Evolutionary conservation across 2,329 filamentous ascomycete genomes (phyloP).

Genomic region (Fusarium torulosum): DNA sequence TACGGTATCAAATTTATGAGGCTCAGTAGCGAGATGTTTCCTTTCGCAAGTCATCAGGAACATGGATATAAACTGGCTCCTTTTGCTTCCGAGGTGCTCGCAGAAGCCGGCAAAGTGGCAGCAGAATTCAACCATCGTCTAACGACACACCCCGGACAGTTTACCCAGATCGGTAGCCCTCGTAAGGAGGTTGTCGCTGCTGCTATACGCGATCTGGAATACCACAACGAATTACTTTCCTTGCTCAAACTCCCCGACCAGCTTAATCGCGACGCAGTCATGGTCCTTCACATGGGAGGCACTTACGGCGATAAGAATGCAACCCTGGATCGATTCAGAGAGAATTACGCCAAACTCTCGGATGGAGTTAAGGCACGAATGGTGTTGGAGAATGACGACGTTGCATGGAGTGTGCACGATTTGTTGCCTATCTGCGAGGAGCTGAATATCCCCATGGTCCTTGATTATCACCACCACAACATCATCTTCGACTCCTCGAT

Average conservation of each 20-base stretch:
- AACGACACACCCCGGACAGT: conserved; percentile 92
- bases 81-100: conserved; percentile 83
- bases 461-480: conserved; percentile 97
- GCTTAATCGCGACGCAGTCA: conserved; percentile 85
- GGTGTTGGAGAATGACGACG: conserved; percentile 95
- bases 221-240: conserved; percentile 86
- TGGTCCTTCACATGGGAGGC: conserved; percentile 95
- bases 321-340: conserved; percentile 80
- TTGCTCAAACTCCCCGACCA: conserved; percentile 83
- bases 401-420: conserved; percentile 92
- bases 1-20: conserved; percentile 94
- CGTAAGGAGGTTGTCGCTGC: conserved; percentile 80
- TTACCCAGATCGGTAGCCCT: conserved; percentile 90
- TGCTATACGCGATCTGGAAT: conserved; percentile 84
- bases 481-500: conserved; percentile 84
- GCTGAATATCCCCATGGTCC: conserved; percentile 90
- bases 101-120: conserved; percentile 80
- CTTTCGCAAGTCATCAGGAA: conserved; percentile 89
- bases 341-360: conserved; percentile 77
- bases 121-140: conserved; percentile 84
- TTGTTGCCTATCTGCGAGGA: conserved; percentile 91
- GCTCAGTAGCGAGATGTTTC: conserved; percentile 96
- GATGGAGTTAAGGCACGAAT: conserved; percentile 81
- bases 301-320: conserved; percentile 87
- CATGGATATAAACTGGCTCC: conserved; percentile 88